phyloP scores from a whole-genome alignment of 768 basidiomycete genomes.

The Mycena metata region DNA sequence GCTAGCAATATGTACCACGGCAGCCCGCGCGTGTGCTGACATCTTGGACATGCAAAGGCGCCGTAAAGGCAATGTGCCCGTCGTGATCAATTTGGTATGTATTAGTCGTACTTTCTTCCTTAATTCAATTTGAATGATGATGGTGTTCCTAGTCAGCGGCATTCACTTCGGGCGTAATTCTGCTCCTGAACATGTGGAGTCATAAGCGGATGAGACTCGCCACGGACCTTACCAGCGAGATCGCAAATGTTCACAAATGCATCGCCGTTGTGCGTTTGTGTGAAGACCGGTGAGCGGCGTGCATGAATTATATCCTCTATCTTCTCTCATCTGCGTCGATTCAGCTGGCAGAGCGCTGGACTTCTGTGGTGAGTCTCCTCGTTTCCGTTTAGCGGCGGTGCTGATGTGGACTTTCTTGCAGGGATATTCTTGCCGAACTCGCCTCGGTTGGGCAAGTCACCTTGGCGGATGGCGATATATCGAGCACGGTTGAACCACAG shows the following conservation, averaged over 20 bases:
- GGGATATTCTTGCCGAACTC: conserved; percentile 42
- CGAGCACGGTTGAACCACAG: background rate
- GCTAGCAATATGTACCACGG: conserved; percentile 25
- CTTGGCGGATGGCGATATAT: conserved; percentile 5
- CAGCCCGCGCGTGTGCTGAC: background rate
- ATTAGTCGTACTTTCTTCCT: background rate
- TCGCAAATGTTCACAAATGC: background rate
- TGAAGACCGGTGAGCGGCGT: background rate
- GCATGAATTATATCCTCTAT: background rate
- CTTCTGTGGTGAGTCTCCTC: conserved; percentile 47
- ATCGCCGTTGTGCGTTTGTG: background rate
- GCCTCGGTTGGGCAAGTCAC: conserved; percentile 38
- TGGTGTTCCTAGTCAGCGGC: background rate
- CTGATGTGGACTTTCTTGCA: background rate
- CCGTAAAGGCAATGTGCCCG: background rate
- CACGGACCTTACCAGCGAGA: background rate
- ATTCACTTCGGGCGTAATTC: background rate
- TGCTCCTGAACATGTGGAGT: background rate
- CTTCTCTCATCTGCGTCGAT: background rate
- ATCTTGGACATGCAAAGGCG: background rate
- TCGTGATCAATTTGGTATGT: background rate
- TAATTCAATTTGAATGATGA: background rate
- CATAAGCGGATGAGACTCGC: background rate
- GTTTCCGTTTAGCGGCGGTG: too few species aligned
- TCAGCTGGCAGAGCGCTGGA: conserved; percentile 59